These are phyloP conservation scores for Cocos nucifera DNA, from an alignment of 176 grass and related monocot species.

Conservation along the genomic window DNA sequence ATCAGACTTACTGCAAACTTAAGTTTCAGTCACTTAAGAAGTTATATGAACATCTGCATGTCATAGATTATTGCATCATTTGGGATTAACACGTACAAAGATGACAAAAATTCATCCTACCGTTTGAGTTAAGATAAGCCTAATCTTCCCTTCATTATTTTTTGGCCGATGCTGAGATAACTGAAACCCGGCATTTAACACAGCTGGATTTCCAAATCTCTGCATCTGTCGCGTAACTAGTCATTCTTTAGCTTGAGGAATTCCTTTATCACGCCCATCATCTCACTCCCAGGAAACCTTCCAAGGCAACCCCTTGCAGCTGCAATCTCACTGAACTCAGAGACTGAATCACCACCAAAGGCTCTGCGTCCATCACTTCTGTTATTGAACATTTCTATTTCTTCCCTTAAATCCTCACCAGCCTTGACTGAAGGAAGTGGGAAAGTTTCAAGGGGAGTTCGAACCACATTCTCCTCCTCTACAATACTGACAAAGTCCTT, in stretches of 20 bases:
- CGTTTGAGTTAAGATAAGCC: too few relatives aligned
- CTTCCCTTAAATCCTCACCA: slow-evolving; percentile 37
- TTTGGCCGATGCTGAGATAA: too few relatives aligned
- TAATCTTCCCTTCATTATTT: too few relatives aligned
- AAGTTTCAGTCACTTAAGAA: too few relatives aligned
- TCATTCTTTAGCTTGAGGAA: slow-evolving; percentile 78
- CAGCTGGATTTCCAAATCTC: too few relatives aligned
- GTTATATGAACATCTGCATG: too few relatives aligned
- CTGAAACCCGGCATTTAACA: too few relatives aligned
- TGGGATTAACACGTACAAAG: too few relatives aligned
- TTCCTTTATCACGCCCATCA: slow-evolving; percentile 94
- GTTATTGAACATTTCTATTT: slow-evolving; percentile 3
- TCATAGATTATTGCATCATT: too few relatives aligned
- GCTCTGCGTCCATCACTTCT: slow-evolving; percentile 22
- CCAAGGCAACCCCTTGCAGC: slow-evolving; percentile 75
- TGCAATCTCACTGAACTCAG: slow-evolving; percentile 58
- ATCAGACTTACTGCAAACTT: too few relatives aligned
- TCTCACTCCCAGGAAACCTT: slow-evolving; percentile 88
- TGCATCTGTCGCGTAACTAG: slow-evolving; percentile 1
- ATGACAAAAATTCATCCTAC: too few relatives aligned
- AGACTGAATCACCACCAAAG: slow-evolving; percentile 55
- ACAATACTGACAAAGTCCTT: slow-evolving; percentile 52
- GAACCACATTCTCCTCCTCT: slow-evolving; percentile 51
- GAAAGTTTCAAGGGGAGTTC: slow-evolving; percentile 52
- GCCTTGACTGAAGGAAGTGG: slow-evolving; percentile 49